Evolutionary conservation across 1,284 basidiomycete species (phyloP).

Genomic region (Melanopsichium pennsylvanicum): DNA sequence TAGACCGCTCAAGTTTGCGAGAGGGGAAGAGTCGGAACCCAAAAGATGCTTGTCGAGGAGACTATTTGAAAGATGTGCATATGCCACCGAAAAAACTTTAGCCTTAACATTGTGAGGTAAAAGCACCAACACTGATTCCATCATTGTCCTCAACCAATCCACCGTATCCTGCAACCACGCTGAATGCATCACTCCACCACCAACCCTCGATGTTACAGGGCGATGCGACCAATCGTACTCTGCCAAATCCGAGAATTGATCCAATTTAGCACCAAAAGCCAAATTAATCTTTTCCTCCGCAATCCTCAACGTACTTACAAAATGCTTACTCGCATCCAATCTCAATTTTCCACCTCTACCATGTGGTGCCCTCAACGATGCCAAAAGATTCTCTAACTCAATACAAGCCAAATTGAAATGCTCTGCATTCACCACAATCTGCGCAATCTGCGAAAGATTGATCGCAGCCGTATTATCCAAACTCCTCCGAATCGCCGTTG

Average conservation of each 20-base stretch:
- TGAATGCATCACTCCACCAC: slow-evolving; percentile 71
- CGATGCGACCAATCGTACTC: slow-evolving; percentile 98
- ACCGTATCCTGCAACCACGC: slow-evolving; percentile 93
- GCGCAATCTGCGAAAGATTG: slow-evolving; percentile 90
- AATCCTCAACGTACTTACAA: slow-evolving; percentile 75
- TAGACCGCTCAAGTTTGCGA: slow-evolving; percentile 19
- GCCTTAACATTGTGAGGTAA: slow-evolving; percentile 79
- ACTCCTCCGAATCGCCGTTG: slow-evolving; percentile 77
- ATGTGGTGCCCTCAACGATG: slow-evolving; percentile 75
- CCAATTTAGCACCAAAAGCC: slow-evolving; percentile 89
- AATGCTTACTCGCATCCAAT: slow-evolving; percentile 75
- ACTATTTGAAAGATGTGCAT: slow-evolving; percentile 83
- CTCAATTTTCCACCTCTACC: slow-evolving; percentile 78
- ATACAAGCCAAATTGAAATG: slow-evolving; percentile 86
- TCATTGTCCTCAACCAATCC: slow-evolving; percentile 94
- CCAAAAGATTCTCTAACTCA: slow-evolving; percentile 86
- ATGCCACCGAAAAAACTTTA: slow-evolving; percentile 83
- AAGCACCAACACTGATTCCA: slow-evolving; percentile 88
- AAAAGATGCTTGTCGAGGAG: slow-evolving; percentile 74
- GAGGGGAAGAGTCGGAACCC: slow-evolving; percentile 13
- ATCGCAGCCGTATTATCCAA: slow-evolving; percentile 71
- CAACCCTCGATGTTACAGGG: slow-evolving; percentile 68
- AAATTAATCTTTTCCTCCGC: slow-evolving; percentile 81
- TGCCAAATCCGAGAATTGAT: slow-evolving; percentile 91
- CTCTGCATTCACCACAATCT: slow-evolving; percentile 91